A percentile compares a stretch with the other conserved stretches of the same genome.
Evolutionary conservation across 2,329 filamentous ascomycete species (phyloP).

Genomic region (Xylaria sp.): DNA sequence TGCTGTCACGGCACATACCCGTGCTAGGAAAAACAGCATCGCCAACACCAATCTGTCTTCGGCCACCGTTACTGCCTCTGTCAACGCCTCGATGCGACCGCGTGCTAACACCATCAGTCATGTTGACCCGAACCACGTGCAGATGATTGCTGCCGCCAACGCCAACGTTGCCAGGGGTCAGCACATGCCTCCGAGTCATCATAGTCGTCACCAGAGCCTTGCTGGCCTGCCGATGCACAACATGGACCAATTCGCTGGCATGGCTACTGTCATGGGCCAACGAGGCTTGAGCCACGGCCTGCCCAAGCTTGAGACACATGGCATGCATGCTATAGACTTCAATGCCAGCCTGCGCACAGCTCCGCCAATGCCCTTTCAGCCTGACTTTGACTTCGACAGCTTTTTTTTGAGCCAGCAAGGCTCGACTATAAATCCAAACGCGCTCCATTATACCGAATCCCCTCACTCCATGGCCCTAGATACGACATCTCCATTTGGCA

Average conservation of each 20-base stretch:
- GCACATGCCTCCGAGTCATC: constrained; percentile 51
- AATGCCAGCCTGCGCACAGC: constrained; percentile 71
- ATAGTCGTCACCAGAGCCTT: constrained; percentile 70
- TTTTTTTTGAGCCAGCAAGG: constrained; percentile 63
- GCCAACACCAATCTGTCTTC: constrained; percentile 50
- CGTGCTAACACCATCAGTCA: constrained; percentile 96
- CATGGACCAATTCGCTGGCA: constrained; percentile 62
- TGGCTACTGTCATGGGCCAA: constrained; percentile 63
- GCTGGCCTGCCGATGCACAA: constrained; percentile 57
- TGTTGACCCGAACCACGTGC: constrained; percentile 71
- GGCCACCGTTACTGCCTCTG: constrained; percentile 44
- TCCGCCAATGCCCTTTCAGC: constrained; percentile 55
- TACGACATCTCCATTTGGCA: constrained; percentile 55
- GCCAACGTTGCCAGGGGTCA: constrained; percentile 44
- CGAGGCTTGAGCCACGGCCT: constrained; percentile 63
- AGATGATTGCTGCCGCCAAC: constrained; percentile 61
- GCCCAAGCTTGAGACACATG: constrained; percentile 76
- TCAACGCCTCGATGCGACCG: constrained; percentile 65
- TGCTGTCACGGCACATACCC: constrained; percentile 58
- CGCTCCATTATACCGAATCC: constrained; percentile 78
- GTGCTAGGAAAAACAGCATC: constrained; percentile 89
- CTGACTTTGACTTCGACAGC: constrained; percentile 65
- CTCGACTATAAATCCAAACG: constrained; percentile 64
- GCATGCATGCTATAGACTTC: constrained; percentile 59
- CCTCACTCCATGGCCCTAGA: constrained; percentile 62